A percentile compares a stretch with the other conserved stretches of the same genome.
phyloP scores from a whole-genome alignment of 1,139 yeast genomes.

The Candida glucosophila region DNA sequence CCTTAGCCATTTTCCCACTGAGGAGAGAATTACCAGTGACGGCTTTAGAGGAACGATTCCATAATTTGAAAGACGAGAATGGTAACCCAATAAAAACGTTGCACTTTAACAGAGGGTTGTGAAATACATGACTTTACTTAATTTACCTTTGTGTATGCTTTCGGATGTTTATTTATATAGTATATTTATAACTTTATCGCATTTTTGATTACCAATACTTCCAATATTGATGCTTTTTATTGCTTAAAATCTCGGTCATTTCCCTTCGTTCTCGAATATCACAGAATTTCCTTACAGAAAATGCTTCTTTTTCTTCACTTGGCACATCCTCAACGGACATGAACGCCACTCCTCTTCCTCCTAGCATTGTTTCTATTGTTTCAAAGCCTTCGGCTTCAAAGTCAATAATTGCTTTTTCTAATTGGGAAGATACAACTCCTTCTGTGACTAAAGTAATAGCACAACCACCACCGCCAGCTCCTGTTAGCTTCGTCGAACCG shows the following conservation, averaged over 20 bases:
- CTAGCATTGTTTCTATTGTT: constrained; percentile 74
- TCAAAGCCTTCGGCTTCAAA: constrained; percentile 51
- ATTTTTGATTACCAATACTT: constrained; percentile 41
- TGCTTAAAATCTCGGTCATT: constrained; percentile 40
- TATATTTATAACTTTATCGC: constrained; percentile 2
- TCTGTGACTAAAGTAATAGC: constrained; percentile 76
- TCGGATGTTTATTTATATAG: constrained; percentile 1
- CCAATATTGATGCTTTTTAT: constrained; percentile 40
- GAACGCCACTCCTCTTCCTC: constrained; percentile 82
- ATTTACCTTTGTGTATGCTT: no score
- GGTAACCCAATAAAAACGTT: constrained; percentile 57
- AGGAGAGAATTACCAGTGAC: constrained; percentile 52
- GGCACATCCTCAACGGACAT: constrained; percentile 17
- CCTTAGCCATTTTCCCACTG: constrained; percentile 93
- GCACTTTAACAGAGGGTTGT: constrained; percentile 90
- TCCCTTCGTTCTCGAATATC: constrained; percentile 30
- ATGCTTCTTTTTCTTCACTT: constrained; percentile 9
- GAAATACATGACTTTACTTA: constrained; percentile 8
- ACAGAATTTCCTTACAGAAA: constrained; percentile 29
- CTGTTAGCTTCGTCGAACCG: constrained; percentile 91
- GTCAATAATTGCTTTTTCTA: constrained; percentile 28
- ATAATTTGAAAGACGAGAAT: constrained; percentile 47
- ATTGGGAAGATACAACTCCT: constrained; percentile 21
- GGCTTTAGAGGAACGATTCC: constrained; percentile 58
- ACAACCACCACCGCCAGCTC: constrained; percentile 99